phyloP scores from a whole-genome alignment of 2,329 filamentous ascomycete genomes.

The Fusarium redolens region DNA sequence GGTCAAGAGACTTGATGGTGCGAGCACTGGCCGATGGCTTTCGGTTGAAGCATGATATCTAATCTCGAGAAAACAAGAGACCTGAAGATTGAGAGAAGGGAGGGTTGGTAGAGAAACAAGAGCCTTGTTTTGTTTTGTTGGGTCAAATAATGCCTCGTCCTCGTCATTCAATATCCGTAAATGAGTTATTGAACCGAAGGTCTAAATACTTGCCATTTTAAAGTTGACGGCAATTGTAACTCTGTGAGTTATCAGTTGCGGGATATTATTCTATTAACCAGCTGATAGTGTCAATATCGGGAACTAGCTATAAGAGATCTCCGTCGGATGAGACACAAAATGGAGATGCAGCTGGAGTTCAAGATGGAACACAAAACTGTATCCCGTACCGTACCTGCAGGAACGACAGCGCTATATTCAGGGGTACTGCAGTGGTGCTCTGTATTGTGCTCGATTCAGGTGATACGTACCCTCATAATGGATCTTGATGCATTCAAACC shows the following conservation, averaged over 20 bases:
- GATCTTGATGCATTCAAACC: constrained; percentile 23
- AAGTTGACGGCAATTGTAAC: background rate
- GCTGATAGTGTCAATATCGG: background rate
- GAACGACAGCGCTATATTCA: constrained; percentile 46
- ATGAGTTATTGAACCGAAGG: constrained; percentile 2
- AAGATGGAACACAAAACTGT: constrained; percentile 2
- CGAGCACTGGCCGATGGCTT: constrained; percentile 30
- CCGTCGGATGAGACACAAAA: background rate
- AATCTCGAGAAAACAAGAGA: constrained; percentile 29
- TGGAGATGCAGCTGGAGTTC: background rate
- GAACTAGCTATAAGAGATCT: constrained; percentile 6
- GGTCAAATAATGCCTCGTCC: background rate
- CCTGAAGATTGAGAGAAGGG: background rate
- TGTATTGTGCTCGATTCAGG: background rate
- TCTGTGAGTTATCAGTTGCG: constrained; percentile 9
- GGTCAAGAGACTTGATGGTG: constrained; percentile 21
- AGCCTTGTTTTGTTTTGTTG: constrained; percentile 5
- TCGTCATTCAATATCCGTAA: constrained; percentile 9
- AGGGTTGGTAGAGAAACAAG: constrained; percentile 2
- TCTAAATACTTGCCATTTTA: background rate
- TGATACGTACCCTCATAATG: background rate
- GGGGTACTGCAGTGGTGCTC: constrained; percentile 34
- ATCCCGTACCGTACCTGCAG: constrained; percentile 45
- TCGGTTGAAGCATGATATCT: constrained; percentile 33
- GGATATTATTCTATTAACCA: constrained; percentile 13